A percentile compares a stretch with the other conserved stretches of the same genome.
These are phyloP conservation scores for Aspergillus funiculosus DNA, from an alignment of 495 filamentous ascomycete species.

Conservation along the genomic window DNA sequence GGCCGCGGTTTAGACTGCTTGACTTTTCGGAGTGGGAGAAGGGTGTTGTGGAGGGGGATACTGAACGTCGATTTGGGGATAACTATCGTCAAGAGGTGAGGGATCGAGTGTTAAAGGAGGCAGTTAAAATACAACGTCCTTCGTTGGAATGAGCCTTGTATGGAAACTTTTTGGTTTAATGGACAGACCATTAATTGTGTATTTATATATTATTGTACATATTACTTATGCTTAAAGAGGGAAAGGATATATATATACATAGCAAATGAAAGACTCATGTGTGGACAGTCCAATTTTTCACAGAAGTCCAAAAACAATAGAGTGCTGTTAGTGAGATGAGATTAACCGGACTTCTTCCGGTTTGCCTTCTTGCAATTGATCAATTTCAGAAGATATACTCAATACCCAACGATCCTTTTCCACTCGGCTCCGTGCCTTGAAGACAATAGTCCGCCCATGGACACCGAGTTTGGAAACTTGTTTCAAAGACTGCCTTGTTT, in stretches of 20 bases:
- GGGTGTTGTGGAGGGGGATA: constrained; percentile 22
- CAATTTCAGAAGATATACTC: constrained; percentile 67
- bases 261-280: too few species aligned
- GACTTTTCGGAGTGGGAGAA: constrained; percentile 40
- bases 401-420: constrained; percentile 75
- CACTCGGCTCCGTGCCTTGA: constrained; percentile 62
- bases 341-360: constrained; percentile 55
- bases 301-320: not conserved
- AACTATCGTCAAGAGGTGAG: constrained; percentile 39
- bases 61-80: constrained; percentile 22
- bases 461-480: constrained; percentile 54
- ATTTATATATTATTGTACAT: too few species aligned
- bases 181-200: too few species aligned
- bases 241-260: too few species aligned
- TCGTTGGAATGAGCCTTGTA: constrained; percentile 18
- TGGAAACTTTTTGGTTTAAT: constrained; percentile 2
- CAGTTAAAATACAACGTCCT: constrained; percentile 35
- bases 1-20: constrained; percentile 49
- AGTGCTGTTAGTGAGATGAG: not conserved
- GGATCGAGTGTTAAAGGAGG: constrained; percentile 35
- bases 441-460: constrained; percentile 62
- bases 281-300: too few species aligned
- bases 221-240: too few species aligned
- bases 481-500: constrained; percentile 38
- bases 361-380: constrained; percentile 53